phyloP scores from a whole-genome alignment of 805 yeast species.

The Alloascoidea hylecoeti region DNA sequence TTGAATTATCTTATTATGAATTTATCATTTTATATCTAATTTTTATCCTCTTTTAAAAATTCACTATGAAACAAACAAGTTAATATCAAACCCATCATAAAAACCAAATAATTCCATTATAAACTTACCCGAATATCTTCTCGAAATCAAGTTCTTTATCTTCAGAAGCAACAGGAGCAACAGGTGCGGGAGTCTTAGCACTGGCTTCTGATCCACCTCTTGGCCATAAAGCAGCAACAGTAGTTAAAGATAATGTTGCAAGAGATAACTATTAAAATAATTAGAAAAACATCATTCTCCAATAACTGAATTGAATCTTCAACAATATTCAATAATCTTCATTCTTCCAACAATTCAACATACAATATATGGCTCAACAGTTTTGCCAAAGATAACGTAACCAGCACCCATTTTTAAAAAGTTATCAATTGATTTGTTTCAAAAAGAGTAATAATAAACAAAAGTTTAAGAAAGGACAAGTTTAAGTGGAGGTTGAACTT shows the following conservation, averaged over 20 bases:
- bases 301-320: background rate
- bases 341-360: background rate
- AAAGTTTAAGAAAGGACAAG: too few species aligned
- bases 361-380: slow-evolving; percentile 2
- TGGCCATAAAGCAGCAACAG: background rate
- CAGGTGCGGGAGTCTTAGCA: background rate
- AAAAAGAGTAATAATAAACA: too few species aligned
- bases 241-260: slow-evolving; percentile 1
- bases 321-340: background rate
- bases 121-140: background rate
- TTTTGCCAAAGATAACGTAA: slow-evolving; percentile 1
- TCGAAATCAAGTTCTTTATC: slow-evolving; percentile 1
- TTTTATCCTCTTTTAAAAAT: slow-evolving; percentile 1
- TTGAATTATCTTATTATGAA: background rate
- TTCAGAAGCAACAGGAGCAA: slow-evolving; percentile 1
- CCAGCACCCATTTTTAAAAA: slow-evolving; percentile 1
- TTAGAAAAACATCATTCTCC: background rate
- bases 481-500: too few species aligned
- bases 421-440: background rate
- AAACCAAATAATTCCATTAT: background rate
- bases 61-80: background rate
- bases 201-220: background rate
- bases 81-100: background rate
- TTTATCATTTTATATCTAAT: background rate
- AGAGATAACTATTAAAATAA: slow-evolving; percentile 1